Conservation (phyloP, 768 basidiomycete genomes). For the Leucogyrophana mollusca region DNA sequence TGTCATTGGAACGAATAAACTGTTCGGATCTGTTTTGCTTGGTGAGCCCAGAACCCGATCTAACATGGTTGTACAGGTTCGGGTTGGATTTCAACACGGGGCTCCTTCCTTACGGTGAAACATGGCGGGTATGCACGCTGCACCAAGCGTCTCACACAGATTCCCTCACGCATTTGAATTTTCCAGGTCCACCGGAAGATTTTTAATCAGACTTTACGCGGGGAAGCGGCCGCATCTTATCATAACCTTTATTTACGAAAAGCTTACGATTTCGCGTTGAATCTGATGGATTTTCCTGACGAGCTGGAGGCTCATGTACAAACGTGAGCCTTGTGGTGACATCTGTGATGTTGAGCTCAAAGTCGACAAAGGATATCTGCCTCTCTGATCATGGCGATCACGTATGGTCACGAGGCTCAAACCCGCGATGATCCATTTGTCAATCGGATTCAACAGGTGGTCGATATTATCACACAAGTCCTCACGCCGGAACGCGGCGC, state of each 20-base stretch:
- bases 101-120: conserved; percentile 6
- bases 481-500: background rate
- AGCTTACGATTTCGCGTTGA: background rate
- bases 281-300: background rate
- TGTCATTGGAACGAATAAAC: background rate
- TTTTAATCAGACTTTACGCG: background rate
- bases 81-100: conserved; percentile 1
- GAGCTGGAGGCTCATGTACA: background rate
- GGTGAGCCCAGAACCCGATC: background rate
- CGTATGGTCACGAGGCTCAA: background rate
- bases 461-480: background rate
- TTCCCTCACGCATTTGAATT: too few relatives aligned
- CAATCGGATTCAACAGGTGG: background rate
- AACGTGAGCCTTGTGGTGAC: background rate
- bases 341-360: background rate
- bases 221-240: background rate
- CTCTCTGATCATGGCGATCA: background rate
- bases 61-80: background rate
- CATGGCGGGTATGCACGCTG: conserved; percentile 17
- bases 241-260: background rate
- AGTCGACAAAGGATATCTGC: background rate
- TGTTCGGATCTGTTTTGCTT: background rate
- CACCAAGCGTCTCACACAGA: too few relatives aligned
- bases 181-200: background rate
- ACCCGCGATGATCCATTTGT: background rate